Evolutionary conservation across 202 grass and related monocot species (phyloP).

Genomic region (Eragrostis tef): DNA sequence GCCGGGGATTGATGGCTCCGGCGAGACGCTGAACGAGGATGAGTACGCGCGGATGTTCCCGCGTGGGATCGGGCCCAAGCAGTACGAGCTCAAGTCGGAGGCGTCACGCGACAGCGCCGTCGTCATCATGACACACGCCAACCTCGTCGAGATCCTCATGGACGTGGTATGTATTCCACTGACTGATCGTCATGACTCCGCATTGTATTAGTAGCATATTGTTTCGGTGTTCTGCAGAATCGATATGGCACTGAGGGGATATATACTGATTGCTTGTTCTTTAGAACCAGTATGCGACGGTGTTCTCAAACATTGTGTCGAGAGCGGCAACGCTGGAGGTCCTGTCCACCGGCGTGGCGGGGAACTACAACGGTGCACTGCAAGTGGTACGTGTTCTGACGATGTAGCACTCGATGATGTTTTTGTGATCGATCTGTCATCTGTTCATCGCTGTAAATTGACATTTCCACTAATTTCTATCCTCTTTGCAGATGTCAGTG

Average conservation of each 20-base stretch:
- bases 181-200: background rate
- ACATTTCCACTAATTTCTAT: background rate
- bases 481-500: slow-evolving; percentile 74
- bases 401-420: background rate
- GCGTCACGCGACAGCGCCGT: slow-evolving; percentile 73
- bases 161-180: slow-evolving; percentile 77
- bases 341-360: slow-evolving; percentile 86
- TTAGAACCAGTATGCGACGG: slow-evolving; percentile 79
- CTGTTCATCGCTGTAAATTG: background rate
- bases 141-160: slow-evolving; percentile 97
- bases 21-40: slow-evolving; percentile 69
- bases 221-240: no score
- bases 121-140: slow-evolving; percentile 94
- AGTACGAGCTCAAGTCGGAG: slow-evolving; percentile 78
- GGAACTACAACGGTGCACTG: slow-evolving; percentile 96
- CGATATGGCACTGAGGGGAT: background rate
- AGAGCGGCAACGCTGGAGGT: slow-evolving; percentile 82
- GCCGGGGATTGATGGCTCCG: slow-evolving; percentile 1
- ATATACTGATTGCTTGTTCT: background rate
- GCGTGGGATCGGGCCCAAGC: slow-evolving; percentile 62
- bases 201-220: no score
- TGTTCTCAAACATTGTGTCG: slow-evolving; percentile 92
- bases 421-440: background rate
- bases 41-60: slow-evolving; percentile 74
- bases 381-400: slow-evolving; percentile 67